Percentiles rank a stretch among this genome's conserved stretches.
These are phyloP conservation scores for Fusarium concolor DNA, from an alignment of 2,329 filamentous ascomycete genomes.

Conservation along the genomic window DNA sequence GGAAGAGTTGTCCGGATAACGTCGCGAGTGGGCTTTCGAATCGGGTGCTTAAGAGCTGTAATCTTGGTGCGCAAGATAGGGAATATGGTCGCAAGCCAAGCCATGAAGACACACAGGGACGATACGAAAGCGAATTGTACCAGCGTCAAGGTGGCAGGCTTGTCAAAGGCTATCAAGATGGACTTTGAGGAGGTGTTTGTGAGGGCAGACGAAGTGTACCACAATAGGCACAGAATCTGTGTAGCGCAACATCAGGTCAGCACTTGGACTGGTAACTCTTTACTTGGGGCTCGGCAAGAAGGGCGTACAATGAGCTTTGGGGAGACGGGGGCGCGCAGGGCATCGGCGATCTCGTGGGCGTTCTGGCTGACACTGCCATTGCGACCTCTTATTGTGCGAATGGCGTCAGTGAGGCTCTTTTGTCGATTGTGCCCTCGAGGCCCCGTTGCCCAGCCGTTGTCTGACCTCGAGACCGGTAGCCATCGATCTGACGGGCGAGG, in stretches of 20 bases:
- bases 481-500: conserved; percentile 48
- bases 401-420: conserved; percentile 90
- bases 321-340: conserved; percentile 89
- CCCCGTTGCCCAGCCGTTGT: conserved; percentile 44
- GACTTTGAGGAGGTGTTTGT: conserved; percentile 99
- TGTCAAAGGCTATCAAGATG: conserved; percentile 90
- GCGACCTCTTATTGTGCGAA: conserved; percentile 82
- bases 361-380: conserved; percentile 91
- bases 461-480: conserved; percentile 44
- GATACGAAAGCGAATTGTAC: conserved; percentile 95
- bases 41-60: conserved; percentile 84
- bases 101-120: conserved; percentile 83
- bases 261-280: conserved; percentile 22
- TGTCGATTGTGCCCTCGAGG: conserved; percentile 73
- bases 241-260: conserved; percentile 46
- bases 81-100: conserved; percentile 79
- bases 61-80: conserved; percentile 76
- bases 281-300: conserved; percentile 21
- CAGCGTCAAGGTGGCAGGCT: conserved; percentile 90
- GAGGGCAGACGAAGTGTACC: conserved; percentile 95
- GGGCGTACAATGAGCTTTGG: conserved; percentile 81
- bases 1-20: conserved; percentile 91
- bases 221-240: conserved; percentile 85
- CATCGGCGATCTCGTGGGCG: conserved; percentile 91
- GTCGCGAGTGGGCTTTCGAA: conserved; percentile 82